These are phyloP conservation scores for Clitopilus passeckerianus DNA, from an alignment of 768 basidiomycete genomes.

Conservation along the genomic window DNA sequence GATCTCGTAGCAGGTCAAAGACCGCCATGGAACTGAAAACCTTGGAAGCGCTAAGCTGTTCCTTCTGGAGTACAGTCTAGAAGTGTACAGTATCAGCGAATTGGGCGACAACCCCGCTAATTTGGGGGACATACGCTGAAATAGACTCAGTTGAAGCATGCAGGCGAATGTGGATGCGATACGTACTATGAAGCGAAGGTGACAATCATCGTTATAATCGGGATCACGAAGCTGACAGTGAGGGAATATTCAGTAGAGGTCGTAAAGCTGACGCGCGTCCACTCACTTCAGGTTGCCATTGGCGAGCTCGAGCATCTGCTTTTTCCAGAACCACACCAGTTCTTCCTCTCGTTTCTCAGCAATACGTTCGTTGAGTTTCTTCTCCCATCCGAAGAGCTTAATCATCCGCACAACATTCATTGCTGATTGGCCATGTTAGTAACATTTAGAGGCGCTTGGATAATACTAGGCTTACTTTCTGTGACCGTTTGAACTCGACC, in stretches of 20 bases:
- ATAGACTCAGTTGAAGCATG: background rate
- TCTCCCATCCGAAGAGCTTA: constrained; percentile 69
- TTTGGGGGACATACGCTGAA: background rate
- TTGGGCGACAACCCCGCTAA: background rate
- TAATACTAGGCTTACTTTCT: constrained; percentile 57
- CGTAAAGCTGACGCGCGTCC: background rate
- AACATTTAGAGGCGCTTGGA: constrained; percentile 25
- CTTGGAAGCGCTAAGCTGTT: constrained; percentile 34
- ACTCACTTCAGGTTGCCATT: constrained; percentile 38
- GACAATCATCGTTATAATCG: constrained; percentile 54
- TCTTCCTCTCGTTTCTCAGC: constrained; percentile 58
- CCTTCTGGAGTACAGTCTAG: constrained; percentile 34
- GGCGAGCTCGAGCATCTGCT: constrained; percentile 44
- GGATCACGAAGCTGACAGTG: constrained; percentile 45
- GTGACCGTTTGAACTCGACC: constrained; percentile 56
- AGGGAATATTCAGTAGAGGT: background rate
- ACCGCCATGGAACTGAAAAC: constrained; percentile 54
- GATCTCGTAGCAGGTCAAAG: constrained; percentile 56
- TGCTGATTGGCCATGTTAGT: constrained; percentile 28
- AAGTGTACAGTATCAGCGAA: background rate
- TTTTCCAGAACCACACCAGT: constrained; percentile 46
- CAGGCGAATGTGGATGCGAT: constrained; percentile 2
- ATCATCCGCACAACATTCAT: constrained; percentile 60
- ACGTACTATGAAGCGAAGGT: constrained; percentile 58
- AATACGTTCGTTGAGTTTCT: constrained; percentile 31